Base-by-base conservation (phyloP, 805 yeast species). In the Kuraishia capsulata region DNA sequence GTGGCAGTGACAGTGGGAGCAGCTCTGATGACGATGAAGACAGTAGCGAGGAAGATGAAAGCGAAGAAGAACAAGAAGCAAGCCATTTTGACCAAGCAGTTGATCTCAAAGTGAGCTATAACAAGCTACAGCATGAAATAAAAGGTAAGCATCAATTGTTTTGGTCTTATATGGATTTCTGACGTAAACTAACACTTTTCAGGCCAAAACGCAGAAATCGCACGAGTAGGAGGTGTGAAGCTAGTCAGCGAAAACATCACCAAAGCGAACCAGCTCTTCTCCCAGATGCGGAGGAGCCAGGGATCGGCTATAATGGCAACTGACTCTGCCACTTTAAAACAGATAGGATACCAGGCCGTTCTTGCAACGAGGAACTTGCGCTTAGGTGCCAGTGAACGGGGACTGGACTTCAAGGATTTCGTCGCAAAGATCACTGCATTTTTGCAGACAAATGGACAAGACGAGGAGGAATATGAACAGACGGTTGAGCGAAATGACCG, bases 291-390 rank as follows among this genome's bases (percentile, higher is more conserved):
- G 33, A 51, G 57, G 16, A 39, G 63, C 4, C 51, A 56, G 10
- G 59, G 54, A 38, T 39, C 44, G 4, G 50, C 53, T 36, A 47
- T 70, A 8, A 65, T 71, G 23, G 83, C 85, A 0, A 68, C 72
- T 40, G 94, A 83, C 54, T 69, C 90, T 1, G 75, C 75, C 39
- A 76, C 81, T 4, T 64, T 83, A 46, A 62, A 65, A 23, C 76
- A 70, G 42, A 70, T 81, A 9, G 71, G 84, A 28, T 71, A 71
- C 41, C 67, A 80, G 48, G 79, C 86, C 10, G 76, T 79, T 30
- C 58, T 77, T 18, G 81, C 82, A 33, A 76, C 83, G 2, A 65
- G 75, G 36, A 78, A 76, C 54, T 48, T 81, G 45, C 73, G 72
- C 38, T 58, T 81, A 37, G 86, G 81, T 3, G 69, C 71, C 36